These are phyloP conservation scores for Trypethelium eluteriae DNA, from an alignment of 495 filamentous ascomycete genomes.

Conservation along the genomic window DNA sequence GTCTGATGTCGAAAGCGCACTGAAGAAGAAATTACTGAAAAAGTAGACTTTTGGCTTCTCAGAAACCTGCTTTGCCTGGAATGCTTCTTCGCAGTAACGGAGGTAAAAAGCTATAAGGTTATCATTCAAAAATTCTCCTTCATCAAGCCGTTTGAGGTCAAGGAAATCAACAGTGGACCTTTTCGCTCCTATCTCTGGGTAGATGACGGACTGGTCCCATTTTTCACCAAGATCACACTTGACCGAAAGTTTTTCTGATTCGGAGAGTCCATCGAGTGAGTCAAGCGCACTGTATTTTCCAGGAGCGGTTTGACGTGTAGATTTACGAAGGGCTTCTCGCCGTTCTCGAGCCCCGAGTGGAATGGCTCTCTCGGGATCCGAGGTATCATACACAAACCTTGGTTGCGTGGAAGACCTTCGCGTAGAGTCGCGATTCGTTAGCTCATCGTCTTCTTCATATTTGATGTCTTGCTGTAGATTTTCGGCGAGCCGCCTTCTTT, in stretches of 20 bases:
- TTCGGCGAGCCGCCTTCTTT: not conserved
- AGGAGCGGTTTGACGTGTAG: not conserved
- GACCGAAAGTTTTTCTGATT: not conserved
- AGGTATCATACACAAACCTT: not conserved
- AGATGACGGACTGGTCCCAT: conserved; percentile 56
- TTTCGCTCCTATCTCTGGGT: conserved; percentile 59
- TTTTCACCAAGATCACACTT: not conserved
- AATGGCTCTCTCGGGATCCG: no score
- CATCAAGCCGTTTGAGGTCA: conserved; percentile 73
- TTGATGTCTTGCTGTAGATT: not conserved
- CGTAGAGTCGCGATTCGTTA: not conserved
- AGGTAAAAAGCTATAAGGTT: conserved; percentile 84
- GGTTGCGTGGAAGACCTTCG: not conserved
- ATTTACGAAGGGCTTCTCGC: not conserved
- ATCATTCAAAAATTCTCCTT: conserved; percentile 85
- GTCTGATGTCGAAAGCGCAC: conserved; percentile 54
- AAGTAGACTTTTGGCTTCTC: conserved; percentile 62
- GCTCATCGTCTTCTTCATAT: not conserved
- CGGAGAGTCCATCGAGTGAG: not conserved
- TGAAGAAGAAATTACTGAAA: conserved; percentile 89
- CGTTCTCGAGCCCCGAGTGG: not conserved
- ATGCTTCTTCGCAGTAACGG: conserved; percentile 33
- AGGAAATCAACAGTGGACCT: conserved; percentile 67
- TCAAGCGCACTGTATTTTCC: not conserved
- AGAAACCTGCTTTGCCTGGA: conserved; percentile 5